Conservation (phyloP, 345 rosid genomes). For the Balakata baccata region DNA sequence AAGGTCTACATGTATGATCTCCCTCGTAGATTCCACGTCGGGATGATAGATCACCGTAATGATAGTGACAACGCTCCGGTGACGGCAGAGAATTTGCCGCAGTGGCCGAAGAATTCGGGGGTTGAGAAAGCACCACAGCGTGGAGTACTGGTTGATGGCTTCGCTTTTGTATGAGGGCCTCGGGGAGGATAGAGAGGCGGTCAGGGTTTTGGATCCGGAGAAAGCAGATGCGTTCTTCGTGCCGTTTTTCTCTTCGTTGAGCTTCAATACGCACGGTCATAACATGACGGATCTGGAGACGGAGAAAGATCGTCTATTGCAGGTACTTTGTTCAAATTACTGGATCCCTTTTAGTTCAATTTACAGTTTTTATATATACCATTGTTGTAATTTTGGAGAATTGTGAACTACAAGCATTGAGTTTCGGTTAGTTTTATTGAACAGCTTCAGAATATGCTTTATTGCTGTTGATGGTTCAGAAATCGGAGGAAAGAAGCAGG, state of each 20-base stretch:
- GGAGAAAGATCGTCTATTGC: constrained; percentile 73
- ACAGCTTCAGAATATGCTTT: background rate
- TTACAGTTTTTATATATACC: background rate
- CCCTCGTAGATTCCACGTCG: constrained; percentile 73
- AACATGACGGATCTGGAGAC: constrained; percentile 95
- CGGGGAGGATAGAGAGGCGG: constrained; percentile 49
- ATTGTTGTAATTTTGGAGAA: background rate
- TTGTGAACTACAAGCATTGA: background rate
- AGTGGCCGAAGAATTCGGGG: constrained; percentile 66
- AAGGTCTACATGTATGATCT: constrained; percentile 91
- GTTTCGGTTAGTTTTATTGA: background rate
- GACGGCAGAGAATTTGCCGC: constrained; percentile 56
- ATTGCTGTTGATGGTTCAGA: background rate
- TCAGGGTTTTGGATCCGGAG: constrained; percentile 93
- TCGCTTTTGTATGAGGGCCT: constrained; percentile 57
- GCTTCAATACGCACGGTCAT: constrained; percentile 85
- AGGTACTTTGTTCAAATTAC: constrained; percentile 41
- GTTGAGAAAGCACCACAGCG: constrained; percentile 78
- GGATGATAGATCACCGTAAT: constrained; percentile 55
- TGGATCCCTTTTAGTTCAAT: background rate
- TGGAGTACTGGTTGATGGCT: constrained; percentile 96
- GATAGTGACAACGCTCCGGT: constrained; percentile 42
- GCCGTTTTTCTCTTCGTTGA: constrained; percentile 89
- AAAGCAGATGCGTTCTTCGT: constrained; percentile 80
- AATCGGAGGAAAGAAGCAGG: background rate